Evolutionary conservation across 2,329 filamentous ascomycete genomes (phyloP), one percentile per base, ranked within the genome.

Genomic region (Fusarium xylarioides): DNA sequence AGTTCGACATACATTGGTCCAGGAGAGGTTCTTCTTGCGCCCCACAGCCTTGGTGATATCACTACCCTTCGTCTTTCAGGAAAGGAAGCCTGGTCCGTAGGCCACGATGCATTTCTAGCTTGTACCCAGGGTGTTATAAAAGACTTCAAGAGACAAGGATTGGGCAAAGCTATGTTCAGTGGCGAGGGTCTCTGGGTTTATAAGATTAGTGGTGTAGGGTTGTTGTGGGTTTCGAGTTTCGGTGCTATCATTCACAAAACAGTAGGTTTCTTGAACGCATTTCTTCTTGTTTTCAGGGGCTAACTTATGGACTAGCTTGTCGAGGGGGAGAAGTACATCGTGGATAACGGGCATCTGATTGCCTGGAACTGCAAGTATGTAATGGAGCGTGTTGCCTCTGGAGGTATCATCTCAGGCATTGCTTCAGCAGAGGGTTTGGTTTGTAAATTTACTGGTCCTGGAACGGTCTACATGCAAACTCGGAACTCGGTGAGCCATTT

Each of bases 281-380:
- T 26, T 12, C 30, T 19, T 21, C 21, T 3, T 30, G 8, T 30
- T 9, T 2, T 18, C 21, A 26, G 21, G 7, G 60, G 37, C 74
- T 78, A 32, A 77, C 56, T 16, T 57, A 16, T 26, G 3, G 46
- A 28, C 42, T 55, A 88, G 86, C 84, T 91, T 34, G 82, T 81
- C 49, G 88, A 91, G 18, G 92, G 92, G 15, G 95, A 98, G 80
- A 92, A 92, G 76, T 98, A 98, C 82, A 94, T 96, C 74, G 91
- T 98, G 63, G 94, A 97, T 78, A 97, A 97, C 77, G 94, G 94
- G 7, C 95, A 98, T 76, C 87, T 98, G 2, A 95, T 98, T 1
- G 95, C 96, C 0, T 99, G 96, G 96, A 98, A 98, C 80, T 95
- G 93, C 79, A 94, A 97, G 79, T 99, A 98, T 78, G 88, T 93